These are phyloP conservation scores for Sugiyamaella valdiviana DNA, from an alignment of 805 yeast species.

Conservation along the genomic window DNA sequence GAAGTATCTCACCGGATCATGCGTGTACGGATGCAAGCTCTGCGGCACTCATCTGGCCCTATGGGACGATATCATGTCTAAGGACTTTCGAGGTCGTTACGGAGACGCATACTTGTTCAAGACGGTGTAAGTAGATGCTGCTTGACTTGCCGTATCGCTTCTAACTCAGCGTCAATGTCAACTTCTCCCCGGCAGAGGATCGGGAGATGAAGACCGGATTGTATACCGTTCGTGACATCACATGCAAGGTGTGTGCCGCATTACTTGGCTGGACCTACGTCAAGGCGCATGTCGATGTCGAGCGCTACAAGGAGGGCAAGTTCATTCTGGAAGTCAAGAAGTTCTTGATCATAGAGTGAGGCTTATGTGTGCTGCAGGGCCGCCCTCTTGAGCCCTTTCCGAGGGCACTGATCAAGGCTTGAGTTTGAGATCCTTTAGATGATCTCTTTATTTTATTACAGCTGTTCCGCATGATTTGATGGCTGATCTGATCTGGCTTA, in stretches of 20 bases:
- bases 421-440: too few species aligned
- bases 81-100: slow-evolving; percentile 48
- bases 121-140: slow-evolving; percentile 32
- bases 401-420: too few species aligned
- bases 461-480: too few species aligned
- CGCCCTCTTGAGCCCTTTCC: too few species aligned
- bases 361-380: too few species aligned
- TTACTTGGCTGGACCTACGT: slow-evolving; percentile 62
- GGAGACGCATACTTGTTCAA: slow-evolving; percentile 55
- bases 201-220: slow-evolving; percentile 55
- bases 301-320: slow-evolving; percentile 56
- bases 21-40: slow-evolving; percentile 35
- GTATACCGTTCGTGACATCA: slow-evolving; percentile 50
- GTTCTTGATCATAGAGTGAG: slow-evolving; percentile 7
- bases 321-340: slow-evolving; percentile 45
- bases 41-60: slow-evolving; percentile 41
- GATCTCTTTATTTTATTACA: too few species aligned
- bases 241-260: slow-evolving; percentile 48
- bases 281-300: slow-evolving; percentile 39
- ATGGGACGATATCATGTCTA: slow-evolving; percentile 34
- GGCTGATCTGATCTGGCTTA: too few species aligned
- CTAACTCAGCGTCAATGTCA: slow-evolving; percentile 36
- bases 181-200: slow-evolving; percentile 33
- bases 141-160: not conserved
- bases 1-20: slow-evolving; percentile 32